Percentiles rank a stretch among this genome's conserved stretches.
Evolutionary conservation across 2,329 filamentous ascomycete genomes (phyloP).

Genomic region (Monosporascus sp.): DNA sequence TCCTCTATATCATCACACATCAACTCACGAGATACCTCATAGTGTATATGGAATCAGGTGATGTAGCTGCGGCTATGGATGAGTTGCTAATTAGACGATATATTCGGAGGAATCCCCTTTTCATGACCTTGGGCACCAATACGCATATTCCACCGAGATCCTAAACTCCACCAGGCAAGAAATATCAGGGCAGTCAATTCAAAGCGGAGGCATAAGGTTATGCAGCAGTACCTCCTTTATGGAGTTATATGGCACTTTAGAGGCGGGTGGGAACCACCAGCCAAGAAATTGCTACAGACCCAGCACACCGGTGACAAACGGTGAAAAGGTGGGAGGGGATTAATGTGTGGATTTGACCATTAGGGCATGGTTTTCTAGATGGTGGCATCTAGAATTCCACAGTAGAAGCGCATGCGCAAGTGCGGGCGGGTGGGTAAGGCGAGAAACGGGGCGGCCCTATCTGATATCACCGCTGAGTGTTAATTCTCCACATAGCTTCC

Average conservation of each 20-base stretch:
- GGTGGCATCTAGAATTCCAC: not conserved
- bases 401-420: not conserved
- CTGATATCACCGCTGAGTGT: too few species aligned
- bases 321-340: too few species aligned
- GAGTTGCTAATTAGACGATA: not conserved
- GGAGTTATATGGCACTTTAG: not conserved
- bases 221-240: too few species aligned
- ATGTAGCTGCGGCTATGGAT: not conserved
- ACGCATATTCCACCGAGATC: not conserved
- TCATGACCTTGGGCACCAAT: not conserved
- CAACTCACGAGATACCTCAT: not conserved
- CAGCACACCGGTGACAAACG: too few species aligned
- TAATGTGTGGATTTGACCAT: too few species aligned
- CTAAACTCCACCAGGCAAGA: not conserved
- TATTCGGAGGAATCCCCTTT: not conserved
- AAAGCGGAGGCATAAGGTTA: not conserved
- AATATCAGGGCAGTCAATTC: not conserved
- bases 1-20: slow-evolving; percentile 7
- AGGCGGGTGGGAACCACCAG: not conserved
- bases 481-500: too few species aligned
- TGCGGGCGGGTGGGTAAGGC: not conserved
- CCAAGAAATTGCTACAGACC: too few species aligned
- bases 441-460: too few species aligned
- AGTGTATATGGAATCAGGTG: too few species aligned
- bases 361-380: not conserved